These are phyloP conservation scores for Boletus subcaerulescens DNA, from an alignment of 768 basidiomycete species.

Conservation along the genomic window DNA sequence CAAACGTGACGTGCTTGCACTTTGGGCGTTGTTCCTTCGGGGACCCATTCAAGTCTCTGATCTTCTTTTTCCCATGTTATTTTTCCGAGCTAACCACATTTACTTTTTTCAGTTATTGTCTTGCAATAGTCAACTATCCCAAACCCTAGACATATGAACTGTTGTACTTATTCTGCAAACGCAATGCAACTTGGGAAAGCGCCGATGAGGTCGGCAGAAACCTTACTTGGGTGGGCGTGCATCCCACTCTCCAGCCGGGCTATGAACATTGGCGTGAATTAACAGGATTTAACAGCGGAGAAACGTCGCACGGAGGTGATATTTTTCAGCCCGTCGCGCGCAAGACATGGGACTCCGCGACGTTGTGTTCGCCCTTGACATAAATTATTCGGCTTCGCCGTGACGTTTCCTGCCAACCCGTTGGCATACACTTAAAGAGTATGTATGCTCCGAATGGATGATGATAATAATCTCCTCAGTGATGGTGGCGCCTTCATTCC, in stretches of 20 bases:
- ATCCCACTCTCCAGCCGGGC: neutral
- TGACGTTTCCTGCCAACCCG: neutral
- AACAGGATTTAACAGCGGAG: neutral
- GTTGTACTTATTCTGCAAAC: constrained; percentile 16
- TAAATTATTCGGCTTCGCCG: neutral
- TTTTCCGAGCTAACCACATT: constrained; percentile 16
- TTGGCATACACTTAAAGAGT: constrained; percentile 4
- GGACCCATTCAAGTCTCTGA: constrained; percentile 87
- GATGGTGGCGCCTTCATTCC: constrained; percentile 23
- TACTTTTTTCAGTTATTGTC: neutral
- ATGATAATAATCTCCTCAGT: neutral
- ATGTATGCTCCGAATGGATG: neutral
- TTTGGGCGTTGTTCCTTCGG: constrained; percentile 61
- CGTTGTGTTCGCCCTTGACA: neutral
- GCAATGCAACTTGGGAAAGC: constrained; percentile 3
- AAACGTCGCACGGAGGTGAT: neutral
- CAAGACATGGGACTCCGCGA: neutral
- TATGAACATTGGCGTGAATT: neutral
- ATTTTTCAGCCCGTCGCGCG: neutral
- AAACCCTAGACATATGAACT: constrained; percentile 1
- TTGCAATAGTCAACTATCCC: neutral
- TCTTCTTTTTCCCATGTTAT: neutral
- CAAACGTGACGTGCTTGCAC: constrained; percentile 60
- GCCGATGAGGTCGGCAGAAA: neutral
- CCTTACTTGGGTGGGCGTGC: neutral